phyloP scores from a whole-genome alignment of 2,329 filamentous ascomycete species.

The Didymella pomorum region DNA sequence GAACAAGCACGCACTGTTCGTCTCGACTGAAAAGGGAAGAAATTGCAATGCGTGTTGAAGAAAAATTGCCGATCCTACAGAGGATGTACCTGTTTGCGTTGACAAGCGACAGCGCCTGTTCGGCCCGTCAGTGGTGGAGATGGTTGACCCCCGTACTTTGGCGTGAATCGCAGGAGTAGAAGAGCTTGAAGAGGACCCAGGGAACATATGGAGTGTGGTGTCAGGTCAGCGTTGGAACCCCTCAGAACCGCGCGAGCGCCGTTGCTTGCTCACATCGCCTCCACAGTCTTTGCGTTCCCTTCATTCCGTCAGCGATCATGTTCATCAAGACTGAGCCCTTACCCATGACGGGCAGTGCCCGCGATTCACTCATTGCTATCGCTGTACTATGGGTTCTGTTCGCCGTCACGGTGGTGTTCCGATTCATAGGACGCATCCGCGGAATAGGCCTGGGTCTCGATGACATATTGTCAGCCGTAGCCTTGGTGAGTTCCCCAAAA shows the following conservation, averaged over 20 bases:
- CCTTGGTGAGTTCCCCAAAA: constrained; percentile 18
- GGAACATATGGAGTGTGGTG: constrained; percentile 12
- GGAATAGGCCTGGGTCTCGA: constrained; percentile 32
- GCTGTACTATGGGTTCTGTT: constrained; percentile 30
- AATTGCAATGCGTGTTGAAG: constrained; percentile 3
- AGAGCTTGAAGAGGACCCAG: constrained; percentile 7
- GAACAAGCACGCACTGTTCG: constrained; percentile 11
- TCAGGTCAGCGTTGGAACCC: background rate
- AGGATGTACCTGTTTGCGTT: background rate
- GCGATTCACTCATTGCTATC: constrained; percentile 32
- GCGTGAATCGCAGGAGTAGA: constrained; percentile 11
- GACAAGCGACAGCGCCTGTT: background rate
- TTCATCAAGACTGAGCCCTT: constrained; percentile 20
- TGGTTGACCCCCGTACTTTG: constrained; percentile 2
- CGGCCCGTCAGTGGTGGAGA: constrained; percentile 2
- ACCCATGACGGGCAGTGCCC: constrained; percentile 29
- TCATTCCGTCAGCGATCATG: constrained; percentile 16
- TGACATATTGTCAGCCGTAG: constrained; percentile 27
- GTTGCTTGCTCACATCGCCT: constrained; percentile 8
- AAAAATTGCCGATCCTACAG: constrained; percentile 3
- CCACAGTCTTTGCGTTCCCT: constrained; percentile 9
- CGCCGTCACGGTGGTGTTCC: constrained; percentile 23
- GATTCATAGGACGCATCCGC: constrained; percentile 25
- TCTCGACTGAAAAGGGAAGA: constrained; percentile 1
- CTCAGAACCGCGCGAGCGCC: constrained; percentile 4